These are phyloP conservation scores for Mycena kentingensis DNA, from an alignment of 768 basidiomycete genomes.

Conservation along the genomic window DNA sequence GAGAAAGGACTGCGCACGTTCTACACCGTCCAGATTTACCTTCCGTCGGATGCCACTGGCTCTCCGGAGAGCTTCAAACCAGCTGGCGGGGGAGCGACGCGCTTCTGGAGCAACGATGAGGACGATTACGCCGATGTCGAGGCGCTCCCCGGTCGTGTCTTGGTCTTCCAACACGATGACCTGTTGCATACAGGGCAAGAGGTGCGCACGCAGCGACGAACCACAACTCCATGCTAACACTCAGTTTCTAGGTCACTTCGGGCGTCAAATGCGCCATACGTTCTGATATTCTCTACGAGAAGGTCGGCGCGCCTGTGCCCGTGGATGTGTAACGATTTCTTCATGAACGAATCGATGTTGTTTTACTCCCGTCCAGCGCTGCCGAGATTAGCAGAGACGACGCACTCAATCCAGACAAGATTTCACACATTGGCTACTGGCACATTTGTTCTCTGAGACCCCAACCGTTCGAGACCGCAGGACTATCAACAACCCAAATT, in stretches of 20 bases:
- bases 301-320: constrained; percentile 13
- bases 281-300: constrained; percentile 21
- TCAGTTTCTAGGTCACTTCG: background rate
- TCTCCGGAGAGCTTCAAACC: constrained; percentile 14
- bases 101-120: constrained; percentile 5
- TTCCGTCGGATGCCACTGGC: constrained; percentile 16
- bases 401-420: too few species aligned
- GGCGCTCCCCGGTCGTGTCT: constrained; percentile 10
- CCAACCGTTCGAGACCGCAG: too few species aligned
- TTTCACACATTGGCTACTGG: too few species aligned
- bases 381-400: too few species aligned
- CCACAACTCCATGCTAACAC: background rate
- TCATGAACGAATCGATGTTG: too few species aligned
- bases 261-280: constrained; percentile 17
- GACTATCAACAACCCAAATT: background rate
- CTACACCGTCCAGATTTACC: constrained; percentile 21
- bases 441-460: too few species aligned
- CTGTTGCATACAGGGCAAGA: constrained; percentile 17
- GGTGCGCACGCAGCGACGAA: background rate
- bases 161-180: constrained; percentile 19
- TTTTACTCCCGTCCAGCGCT: too few species aligned
- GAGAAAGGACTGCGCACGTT: constrained; percentile 12
- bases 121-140: constrained; percentile 14
- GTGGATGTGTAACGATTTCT: too few species aligned
- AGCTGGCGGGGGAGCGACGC: constrained; percentile 14